Evolutionary conservation across 2,329 filamentous ascomycete genomes (phyloP).

Genomic region (Pseudocercospora vitis): DNA sequence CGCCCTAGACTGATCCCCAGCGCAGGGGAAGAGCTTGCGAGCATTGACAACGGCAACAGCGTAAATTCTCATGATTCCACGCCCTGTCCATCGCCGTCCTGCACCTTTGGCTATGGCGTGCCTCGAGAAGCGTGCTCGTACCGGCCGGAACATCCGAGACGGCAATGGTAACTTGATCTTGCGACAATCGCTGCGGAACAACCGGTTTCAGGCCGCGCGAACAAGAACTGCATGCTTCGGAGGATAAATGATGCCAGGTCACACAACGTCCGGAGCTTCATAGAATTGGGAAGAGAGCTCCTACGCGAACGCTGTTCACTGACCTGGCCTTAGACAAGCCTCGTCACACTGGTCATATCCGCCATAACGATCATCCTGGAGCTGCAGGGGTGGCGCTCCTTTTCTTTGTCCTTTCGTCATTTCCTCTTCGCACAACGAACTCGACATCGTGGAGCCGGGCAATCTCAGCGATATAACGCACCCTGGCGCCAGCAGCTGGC

Average conservation of each 20-base stretch:
- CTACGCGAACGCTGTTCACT: too few relatives aligned
- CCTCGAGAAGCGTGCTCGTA: background rate
- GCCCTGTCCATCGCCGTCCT: background rate
- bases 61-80: background rate
- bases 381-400: too few relatives aligned
- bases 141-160: background rate
- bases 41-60: background rate
- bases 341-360: too few relatives aligned
- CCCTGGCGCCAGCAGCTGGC: too few relatives aligned
- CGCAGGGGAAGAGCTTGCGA: background rate
- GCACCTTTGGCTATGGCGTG: background rate
- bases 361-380: too few relatives aligned
- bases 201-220: background rate
- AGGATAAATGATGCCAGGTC: constrained; percentile 1
- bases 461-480: too few relatives aligned
- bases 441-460: too few relatives aligned
- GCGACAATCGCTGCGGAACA: background rate
- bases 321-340: too few relatives aligned
- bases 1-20: background rate
- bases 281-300: too few relatives aligned
- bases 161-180: background rate
- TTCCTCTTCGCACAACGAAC: too few relatives aligned
- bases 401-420: too few relatives aligned
- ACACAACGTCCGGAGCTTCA: background rate
- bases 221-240: background rate